A percentile compares a stretch with the other conserved stretches of the same genome.
Evolutionary conservation across 1,284 basidiomycete species (phyloP).

Genomic region (Blastosporella zonata): DNA sequence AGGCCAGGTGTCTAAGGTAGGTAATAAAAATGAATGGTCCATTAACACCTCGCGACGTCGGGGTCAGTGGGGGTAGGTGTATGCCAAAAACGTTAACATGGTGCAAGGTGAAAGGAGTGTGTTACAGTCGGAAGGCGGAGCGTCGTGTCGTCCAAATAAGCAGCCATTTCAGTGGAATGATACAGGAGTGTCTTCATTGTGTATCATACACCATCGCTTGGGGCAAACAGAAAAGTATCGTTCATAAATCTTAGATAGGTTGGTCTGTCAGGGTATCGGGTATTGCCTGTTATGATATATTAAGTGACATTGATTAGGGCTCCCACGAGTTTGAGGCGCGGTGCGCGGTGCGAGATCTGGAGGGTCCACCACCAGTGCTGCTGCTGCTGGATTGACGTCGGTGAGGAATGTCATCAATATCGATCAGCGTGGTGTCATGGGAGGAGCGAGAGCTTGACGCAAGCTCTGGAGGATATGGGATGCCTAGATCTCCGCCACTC

Average conservation of each 20-base stretch:
- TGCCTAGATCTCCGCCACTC: slow-evolving; percentile 19
- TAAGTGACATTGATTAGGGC: slow-evolving; percentile 9
- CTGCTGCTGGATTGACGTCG: slow-evolving; percentile 18
- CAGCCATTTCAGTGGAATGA: background rate
- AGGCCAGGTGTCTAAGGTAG: slow-evolving; percentile 14
- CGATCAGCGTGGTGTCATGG: slow-evolving; percentile 19
- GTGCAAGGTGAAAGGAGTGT: slow-evolving; percentile 4
- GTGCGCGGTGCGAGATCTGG: slow-evolving; percentile 20
- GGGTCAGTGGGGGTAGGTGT: no score
- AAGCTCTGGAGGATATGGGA: slow-evolving; percentile 10
- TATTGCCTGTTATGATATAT: slow-evolving; percentile 5
- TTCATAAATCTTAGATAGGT: slow-evolving; percentile 2
- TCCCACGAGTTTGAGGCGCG: slow-evolving; percentile 20
- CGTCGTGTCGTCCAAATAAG: slow-evolving; percentile 10
- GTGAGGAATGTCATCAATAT: slow-evolving; percentile 17
- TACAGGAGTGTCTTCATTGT: slow-evolving; percentile 1
- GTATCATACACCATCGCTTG: slow-evolving; percentile 5
- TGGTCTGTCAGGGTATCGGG: slow-evolving; percentile 10
- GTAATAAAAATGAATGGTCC: slow-evolving; percentile 10
- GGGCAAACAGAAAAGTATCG: slow-evolving; percentile 1
- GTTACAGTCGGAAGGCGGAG: background rate
- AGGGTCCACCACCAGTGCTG: slow-evolving; percentile 13
- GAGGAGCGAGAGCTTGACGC: slow-evolving; percentile 19
- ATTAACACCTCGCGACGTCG: background rate
- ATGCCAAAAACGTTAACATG: background rate